Evolutionary conservation across 2,329 filamentous ascomycete species (phyloP).

Genomic region (Alternaria arbusti): DNA sequence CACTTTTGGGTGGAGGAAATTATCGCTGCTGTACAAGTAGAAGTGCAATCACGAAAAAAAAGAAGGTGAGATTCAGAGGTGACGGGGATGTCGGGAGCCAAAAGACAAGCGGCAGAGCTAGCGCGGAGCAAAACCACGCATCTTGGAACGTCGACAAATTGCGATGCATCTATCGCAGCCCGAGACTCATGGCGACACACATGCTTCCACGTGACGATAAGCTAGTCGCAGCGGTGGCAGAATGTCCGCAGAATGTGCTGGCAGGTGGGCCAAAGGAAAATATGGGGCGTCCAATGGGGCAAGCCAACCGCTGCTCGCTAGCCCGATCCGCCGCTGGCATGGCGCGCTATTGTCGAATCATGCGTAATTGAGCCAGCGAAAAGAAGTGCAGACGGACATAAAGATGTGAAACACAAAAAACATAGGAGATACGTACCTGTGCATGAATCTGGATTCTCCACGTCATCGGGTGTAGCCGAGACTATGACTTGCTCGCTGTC

Average conservation of each 20-base stretch:
- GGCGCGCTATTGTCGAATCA: slow-evolving; percentile 14
- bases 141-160: slow-evolving; percentile 32
- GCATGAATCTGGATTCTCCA: slow-evolving; percentile 5
- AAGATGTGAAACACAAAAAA: slow-evolving; percentile 9
- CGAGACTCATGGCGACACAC: slow-evolving; percentile 22
- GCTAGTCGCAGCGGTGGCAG: slow-evolving; percentile 23
- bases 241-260: slow-evolving; percentile 19
- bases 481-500: slow-evolving; percentile 4
- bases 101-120: slow-evolving; percentile 17
- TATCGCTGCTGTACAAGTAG: slow-evolving; percentile 5
- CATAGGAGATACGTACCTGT: slow-evolving; percentile 26
- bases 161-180: slow-evolving; percentile 38
- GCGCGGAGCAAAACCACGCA: slow-evolving; percentile 28
- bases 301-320: slow-evolving; percentile 17
- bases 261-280: slow-evolving; percentile 19
- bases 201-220: slow-evolving; percentile 37
- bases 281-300: slow-evolving; percentile 18
- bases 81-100: slow-evolving; percentile 22
- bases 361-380: slow-evolving; percentile 8
- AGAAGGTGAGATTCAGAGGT: slow-evolving; percentile 9
- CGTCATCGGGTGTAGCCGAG: slow-evolving; percentile 6
- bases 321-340: slow-evolving; percentile 20
- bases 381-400: slow-evolving; percentile 4
- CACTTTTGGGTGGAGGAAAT: background rate
- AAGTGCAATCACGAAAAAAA: slow-evolving; percentile 4